A percentile compares a stretch with the other conserved stretches of the same genome.
phyloP scores from a whole-genome alignment of 805 yeast species.

The Cyberlindnera bimundalis region DNA sequence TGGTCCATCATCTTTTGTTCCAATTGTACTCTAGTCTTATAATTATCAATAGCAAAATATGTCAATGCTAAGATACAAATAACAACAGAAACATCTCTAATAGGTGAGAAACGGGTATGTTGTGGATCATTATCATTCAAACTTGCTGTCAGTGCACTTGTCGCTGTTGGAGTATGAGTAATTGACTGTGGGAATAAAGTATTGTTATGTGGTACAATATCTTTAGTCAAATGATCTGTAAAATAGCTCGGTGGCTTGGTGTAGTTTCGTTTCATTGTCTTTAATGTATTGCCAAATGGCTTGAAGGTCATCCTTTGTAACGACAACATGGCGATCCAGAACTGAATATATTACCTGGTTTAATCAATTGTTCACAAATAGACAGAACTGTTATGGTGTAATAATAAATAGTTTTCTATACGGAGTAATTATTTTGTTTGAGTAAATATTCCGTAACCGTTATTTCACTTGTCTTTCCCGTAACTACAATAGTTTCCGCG shows the following conservation, averaged over 20 bases:
- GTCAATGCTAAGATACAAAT: conserved; percentile 42
- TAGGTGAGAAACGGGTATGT: neutral
- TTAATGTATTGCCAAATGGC: neutral
- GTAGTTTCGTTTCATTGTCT: conserved; percentile 3
- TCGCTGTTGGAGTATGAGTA: neutral
- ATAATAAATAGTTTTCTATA: too few relatives aligned
- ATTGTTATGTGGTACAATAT: conserved; percentile 3
- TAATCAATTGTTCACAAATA: too few relatives aligned
- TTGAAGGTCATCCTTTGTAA: neutral
- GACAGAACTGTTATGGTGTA: too few relatives aligned
- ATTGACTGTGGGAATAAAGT: neutral
- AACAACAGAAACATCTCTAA: conserved; percentile 37
- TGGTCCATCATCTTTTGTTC: conserved; percentile 30
- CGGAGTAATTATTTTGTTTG: too few relatives aligned
- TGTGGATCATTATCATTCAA: neutral
- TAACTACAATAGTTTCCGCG: too few relatives aligned
- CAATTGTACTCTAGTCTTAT: conserved; percentile 38
- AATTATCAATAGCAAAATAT: conserved; percentile 51
- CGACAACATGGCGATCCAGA: too few relatives aligned
- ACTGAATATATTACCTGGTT: too few relatives aligned
- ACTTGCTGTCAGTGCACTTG: neutral
- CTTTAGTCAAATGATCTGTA: conserved; percentile 14
- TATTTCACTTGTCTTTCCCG: too few relatives aligned
- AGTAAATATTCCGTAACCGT: too few relatives aligned
- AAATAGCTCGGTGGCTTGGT: conserved; percentile 23